These are phyloP conservation scores for Backusella psychrophila DNA, from an alignment of 192 early-diverging fungal species.

Conservation along the genomic window DNA sequence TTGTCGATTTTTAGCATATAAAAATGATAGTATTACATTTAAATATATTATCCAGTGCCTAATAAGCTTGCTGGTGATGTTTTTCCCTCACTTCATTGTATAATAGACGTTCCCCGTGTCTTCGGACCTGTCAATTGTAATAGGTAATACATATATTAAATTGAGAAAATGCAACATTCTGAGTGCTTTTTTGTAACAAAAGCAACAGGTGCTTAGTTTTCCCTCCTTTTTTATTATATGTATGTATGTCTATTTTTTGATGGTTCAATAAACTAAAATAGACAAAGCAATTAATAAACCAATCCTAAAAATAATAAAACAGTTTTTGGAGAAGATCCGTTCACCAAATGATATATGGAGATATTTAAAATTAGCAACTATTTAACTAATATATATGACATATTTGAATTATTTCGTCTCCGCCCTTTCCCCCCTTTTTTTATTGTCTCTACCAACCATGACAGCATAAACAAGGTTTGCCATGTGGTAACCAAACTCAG, in stretches of 20 bases:
- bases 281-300: neutral
- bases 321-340: neutral
- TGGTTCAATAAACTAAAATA: neutral
- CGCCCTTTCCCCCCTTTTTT: neutral
- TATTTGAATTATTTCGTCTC: neutral
- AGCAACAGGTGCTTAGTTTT: neutral
- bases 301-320: neutral
- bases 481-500: slow-evolving; percentile 3
- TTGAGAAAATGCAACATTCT: neutral
- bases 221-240: neutral
- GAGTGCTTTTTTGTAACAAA: neutral
- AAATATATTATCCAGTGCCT: neutral
- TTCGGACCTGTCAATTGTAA: slow-evolving; percentile 7
- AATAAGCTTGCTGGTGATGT: neutral
- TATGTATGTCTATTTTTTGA: no score
- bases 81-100: neutral
- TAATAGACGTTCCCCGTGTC: neutral
- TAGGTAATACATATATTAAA: slow-evolving; percentile 2
- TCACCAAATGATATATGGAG: neutral
- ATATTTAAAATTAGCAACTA: neutral
- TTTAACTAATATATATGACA: neutral
- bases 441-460: neutral
- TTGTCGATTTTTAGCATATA: neutral
- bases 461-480: neutral
- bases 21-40: neutral